Evolutionary conservation across 768 basidiomycete species (phyloP), one percentile per base, ranked within the genome.

Genomic region (Phanerochaete carnosa): DNA sequence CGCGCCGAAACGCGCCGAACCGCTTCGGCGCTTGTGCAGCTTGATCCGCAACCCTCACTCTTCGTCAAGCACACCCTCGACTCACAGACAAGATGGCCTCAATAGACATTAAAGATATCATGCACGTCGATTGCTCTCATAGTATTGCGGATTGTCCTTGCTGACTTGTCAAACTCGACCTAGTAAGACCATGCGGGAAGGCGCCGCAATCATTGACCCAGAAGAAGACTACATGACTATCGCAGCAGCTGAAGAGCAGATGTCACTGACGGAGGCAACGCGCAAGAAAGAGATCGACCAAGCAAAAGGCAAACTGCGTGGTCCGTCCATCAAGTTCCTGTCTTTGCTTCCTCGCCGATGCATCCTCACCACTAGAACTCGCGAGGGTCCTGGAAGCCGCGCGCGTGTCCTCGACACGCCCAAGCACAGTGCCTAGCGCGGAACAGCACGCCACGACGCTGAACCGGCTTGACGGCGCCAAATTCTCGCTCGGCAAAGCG

Each of bases 211-310:
- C 59, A 89, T 93, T 57, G 86, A 90, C 66, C 88, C 89, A 12
- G 86, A 88, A 45, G 89, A 91, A 56, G 91, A 93, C 71, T 91
- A 85, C 69, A 74, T 88, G 59, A 87, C 88, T 13, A 89, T 93
- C 52, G 84, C 86, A 16, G 83, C 81, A 7, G 86, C 89, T 8
- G 89, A 92, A 65, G 85, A 91, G 60, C 85, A 81, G 64, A 85
- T 90, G 69, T 80, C 80, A 15, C 65, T 78, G 7, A 83, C 83
- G 11, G 83, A 87, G 61, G 75, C 80, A 7, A 77, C 73, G 57
- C 76, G 85, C 53, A 88, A 83, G 73, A 87, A 84, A 65, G 88
- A 89, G 47, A 71, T 88, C 0, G 90, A 92, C 50, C 84, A 88
- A 49, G 80, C 84, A 2, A 86, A 88, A 62, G 72, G 79, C 0